Evolutionary conservation across 1,284 basidiomycete species (phyloP).

Genomic region (Polyporus tsugae): DNA sequence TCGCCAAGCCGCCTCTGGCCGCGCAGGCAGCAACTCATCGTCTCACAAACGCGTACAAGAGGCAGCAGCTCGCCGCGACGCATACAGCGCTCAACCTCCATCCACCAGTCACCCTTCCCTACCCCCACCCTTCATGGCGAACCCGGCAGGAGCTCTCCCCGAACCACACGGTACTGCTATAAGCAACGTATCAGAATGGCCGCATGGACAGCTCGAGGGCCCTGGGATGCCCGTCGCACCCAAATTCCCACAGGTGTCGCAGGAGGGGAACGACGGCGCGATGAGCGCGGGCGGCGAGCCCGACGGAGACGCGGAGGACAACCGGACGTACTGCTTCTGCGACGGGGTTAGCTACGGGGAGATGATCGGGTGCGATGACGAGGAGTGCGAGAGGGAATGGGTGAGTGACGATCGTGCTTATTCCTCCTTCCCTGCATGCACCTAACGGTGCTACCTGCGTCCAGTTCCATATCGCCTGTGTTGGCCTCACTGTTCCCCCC

Average conservation of each 20-base stretch:
- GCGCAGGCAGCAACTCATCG: conserved; percentile 37
- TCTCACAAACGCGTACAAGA: conserved; percentile 36
- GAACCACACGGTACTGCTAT: conserved; percentile 25
- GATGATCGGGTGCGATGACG: conserved; percentile 97
- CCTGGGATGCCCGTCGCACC: conserved; percentile 76
- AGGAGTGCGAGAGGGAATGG: conserved; percentile 94
- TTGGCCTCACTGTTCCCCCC: conserved; percentile 77
- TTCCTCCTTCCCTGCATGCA: neutral
- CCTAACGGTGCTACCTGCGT: conserved; percentile 17
- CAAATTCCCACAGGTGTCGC: conserved; percentile 35
- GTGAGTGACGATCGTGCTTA: conserved; percentile 59
- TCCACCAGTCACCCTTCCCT: conserved; percentile 53
- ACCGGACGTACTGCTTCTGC: conserved; percentile 89
- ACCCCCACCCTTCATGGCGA: conserved; percentile 45
- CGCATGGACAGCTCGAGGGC: conserved; percentile 69
- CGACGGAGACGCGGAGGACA: conserved; percentile 72
- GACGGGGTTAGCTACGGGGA: conserved; percentile 89
- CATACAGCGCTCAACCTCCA: conserved; percentile 48
- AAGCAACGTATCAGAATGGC: conserved; percentile 47
- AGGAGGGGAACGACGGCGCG: conserved; percentile 38
- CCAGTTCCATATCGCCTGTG: conserved; percentile 88
- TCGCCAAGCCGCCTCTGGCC: conserved; percentile 34
- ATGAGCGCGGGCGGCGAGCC: conserved; percentile 47
- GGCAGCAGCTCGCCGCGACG: conserved; percentile 41
- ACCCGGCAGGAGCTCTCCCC: conserved; percentile 25